A percentile compares a stretch with the other conserved stretches of the same genome.
phyloP scores from a whole-genome alignment of 192 early-diverging fungal genomes.

The Gamsiella multidivaricata region DNA sequence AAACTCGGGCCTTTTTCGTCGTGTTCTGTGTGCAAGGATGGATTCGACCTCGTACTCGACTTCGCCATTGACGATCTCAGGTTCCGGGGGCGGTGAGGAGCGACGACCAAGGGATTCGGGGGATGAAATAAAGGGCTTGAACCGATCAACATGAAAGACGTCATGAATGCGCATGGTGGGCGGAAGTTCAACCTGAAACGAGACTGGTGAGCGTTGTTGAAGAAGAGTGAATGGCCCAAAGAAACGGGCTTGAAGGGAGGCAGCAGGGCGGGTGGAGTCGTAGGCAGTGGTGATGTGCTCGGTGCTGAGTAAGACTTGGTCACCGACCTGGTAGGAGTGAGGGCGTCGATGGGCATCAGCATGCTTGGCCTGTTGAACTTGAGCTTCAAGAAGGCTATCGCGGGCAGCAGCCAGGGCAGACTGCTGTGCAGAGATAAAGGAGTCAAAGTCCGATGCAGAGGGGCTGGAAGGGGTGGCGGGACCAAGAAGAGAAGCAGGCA shows the following conservation, averaged over 20 bases:
- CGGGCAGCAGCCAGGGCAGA: background rate
- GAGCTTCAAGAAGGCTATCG: background rate
- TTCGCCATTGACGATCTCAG: conserved; percentile 1
- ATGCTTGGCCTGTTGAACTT: conserved; percentile 1
- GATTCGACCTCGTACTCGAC: conserved; percentile 10
- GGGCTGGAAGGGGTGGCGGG: background rate
- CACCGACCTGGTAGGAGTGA: conserved; percentile 1
- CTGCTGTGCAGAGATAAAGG: background rate
- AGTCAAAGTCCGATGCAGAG: background rate
- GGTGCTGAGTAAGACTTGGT: conserved; percentile 12
- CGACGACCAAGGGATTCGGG: conserved; percentile 2
- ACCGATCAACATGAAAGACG: conserved; percentile 4
- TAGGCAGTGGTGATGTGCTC: conserved; percentile 3
- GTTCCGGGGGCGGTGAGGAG: background rate
- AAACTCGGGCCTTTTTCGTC: background rate
- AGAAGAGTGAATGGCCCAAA: conserved; percentile 14
- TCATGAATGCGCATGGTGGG: conserved; percentile 4
- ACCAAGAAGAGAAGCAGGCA: conserved; percentile 3
- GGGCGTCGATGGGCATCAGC: conserved; percentile 4
- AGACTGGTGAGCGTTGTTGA: conserved; percentile 9
- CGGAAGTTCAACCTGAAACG: conserved; percentile 3
- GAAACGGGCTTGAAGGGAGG: conserved; percentile 2
- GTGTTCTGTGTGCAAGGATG: conserved; percentile 1
- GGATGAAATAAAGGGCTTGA: background rate
- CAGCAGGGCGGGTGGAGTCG: background rate